Conservation (phyloP, 139 green algal species). For the Nannochloris sp. region DNA sequence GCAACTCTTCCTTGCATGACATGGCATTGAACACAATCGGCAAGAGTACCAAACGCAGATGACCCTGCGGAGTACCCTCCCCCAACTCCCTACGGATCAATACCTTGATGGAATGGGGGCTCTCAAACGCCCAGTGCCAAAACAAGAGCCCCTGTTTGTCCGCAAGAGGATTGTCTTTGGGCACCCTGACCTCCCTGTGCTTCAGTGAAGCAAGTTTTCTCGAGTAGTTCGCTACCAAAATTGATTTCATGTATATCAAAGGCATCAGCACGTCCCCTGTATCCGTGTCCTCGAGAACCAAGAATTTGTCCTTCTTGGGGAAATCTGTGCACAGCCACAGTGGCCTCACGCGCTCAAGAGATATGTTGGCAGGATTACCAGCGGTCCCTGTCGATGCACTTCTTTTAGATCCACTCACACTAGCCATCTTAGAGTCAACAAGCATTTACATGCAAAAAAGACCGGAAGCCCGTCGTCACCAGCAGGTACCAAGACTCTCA, state of each 20-base stretch:
- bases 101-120: conserved; percentile 35
- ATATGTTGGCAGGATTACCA: conserved; percentile 14
- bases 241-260: conserved; percentile 49
- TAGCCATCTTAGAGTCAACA: too few relatives aligned
- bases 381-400: background rate
- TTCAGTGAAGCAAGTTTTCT: conserved; percentile 47
- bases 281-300: conserved; percentile 51
- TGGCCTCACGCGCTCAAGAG: conserved; percentile 7
- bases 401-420: too few relatives aligned
- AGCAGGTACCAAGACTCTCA: too few relatives aligned
- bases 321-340: conserved; percentile 15
- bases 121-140: conserved; percentile 56
- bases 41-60: conserved; percentile 44
- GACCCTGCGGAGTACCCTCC: conserved; percentile 36
- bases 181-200: conserved; percentile 30
- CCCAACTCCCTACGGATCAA: conserved; percentile 30
- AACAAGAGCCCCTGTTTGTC: conserved; percentile 25
- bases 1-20: conserved; percentile 24
- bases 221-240: conserved; percentile 50
- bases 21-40: conserved; percentile 61
- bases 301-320: conserved; percentile 17
- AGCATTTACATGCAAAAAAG: too few relatives aligned
- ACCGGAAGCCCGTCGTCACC: too few relatives aligned
- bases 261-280: conserved; percentile 54
- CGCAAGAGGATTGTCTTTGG: background rate